phyloP scores from a whole-genome alignment of 768 basidiomycete species.

The Mycena latifolia region DNA sequence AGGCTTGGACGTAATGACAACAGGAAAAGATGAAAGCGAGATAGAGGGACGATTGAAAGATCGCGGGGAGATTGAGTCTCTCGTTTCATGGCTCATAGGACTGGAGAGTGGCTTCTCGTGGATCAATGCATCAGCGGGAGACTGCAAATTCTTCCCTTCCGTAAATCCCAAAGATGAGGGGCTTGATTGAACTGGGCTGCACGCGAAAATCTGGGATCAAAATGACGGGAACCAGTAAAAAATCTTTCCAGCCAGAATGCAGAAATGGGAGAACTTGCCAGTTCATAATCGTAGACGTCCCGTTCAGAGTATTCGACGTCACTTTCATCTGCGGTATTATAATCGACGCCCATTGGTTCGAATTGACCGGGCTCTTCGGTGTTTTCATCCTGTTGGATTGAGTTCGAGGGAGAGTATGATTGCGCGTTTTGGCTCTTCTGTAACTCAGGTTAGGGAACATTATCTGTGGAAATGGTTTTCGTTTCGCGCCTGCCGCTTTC shows the following conservation, averaged over 20 bases:
- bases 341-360: constrained; percentile 19
- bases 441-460: background rate
- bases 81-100: too few species aligned
- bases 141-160: background rate
- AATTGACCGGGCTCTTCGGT: background rate
- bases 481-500: constrained; percentile 20
- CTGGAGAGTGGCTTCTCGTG: too few species aligned
- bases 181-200: background rate
- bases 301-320: background rate
- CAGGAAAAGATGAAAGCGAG: constrained; percentile 14
- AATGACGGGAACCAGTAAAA: background rate
- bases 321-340: background rate
- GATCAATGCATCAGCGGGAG: background rate
- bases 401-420: background rate
- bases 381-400: background rate
- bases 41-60: background rate
- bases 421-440: constrained; percentile 7
- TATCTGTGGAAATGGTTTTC: background rate
- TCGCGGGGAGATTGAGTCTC: background rate
- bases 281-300: background rate
- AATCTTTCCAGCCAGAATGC: background rate
- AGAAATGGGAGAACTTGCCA: constrained; percentile 1
- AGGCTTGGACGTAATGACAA: background rate
- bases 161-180: background rate
- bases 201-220: background rate